Base-by-base conservation (phyloP, 208 protist species). In the Trypanosoma congolense region DNA sequence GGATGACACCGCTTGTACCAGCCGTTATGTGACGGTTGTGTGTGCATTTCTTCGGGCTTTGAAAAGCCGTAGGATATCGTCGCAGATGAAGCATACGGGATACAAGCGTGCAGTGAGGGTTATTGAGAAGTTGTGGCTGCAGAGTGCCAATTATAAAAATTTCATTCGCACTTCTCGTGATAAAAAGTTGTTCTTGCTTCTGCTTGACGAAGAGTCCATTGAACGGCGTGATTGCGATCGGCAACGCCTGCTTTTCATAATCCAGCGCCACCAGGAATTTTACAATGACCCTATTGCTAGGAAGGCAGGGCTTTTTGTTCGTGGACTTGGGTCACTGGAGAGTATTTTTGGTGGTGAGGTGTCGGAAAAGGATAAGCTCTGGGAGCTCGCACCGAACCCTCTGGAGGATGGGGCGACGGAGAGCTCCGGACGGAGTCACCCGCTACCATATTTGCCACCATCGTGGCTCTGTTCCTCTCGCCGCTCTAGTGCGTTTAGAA, bases 171-270 rank as follows among this genome's bases (percentile, higher is more conserved):
- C 54, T n/a, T 61, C 72, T 0, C 18, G 65, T 35, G 53, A 72
- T 21, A 26, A 45, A 16, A 62, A 66, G 4, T 59, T 70, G 35
- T 63, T 64, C 21, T 60, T 67, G 25, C 46, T 90, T 46, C 35
- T 90, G 25, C 19, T 64, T 10, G 60, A 67, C 2, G 67, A 82
- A 5, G 83, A 91, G 46, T 22, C 50, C 16, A 55, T 91, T 51
- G 83, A 91, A 59, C 62, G 83, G 35, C 83, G 79, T 3, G 83
- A 91, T 41, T 25, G 76, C 26, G 40, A 75, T 16, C 63, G 79
- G 21, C 69, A 24, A 9, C 77, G 69, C 28, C 52, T 79, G 3
- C 16, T 64, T 9, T 83, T 78, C 56, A 50, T 87, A 4, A 50
- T 91, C 21, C 48, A 66, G 0, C 68, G 51, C n/a, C 79, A 91